These are phyloP conservation scores for Prunella vulgaris DNA, from an alignment of 257 asterid genomes.

Conservation along the genomic window DNA sequence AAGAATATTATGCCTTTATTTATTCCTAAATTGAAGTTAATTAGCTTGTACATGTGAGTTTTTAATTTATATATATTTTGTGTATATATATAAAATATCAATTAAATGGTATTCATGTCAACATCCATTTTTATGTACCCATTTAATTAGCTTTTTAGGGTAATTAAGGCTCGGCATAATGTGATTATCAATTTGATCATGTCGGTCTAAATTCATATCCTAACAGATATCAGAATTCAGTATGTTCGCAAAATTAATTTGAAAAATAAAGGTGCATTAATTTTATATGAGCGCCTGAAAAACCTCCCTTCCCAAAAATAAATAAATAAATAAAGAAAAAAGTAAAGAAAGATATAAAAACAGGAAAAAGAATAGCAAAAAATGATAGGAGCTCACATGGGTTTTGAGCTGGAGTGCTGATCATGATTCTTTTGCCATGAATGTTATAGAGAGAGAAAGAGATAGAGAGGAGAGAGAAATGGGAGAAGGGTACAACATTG, in stretches of 20 bases:
- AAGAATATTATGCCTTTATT: no score
- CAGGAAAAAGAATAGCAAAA: constrained; percentile 33
- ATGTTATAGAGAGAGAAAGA: constrained; percentile 41
- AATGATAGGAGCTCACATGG: constrained; percentile 84
- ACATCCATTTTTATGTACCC: no score
- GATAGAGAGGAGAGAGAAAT: constrained; percentile 13
- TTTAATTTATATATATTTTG: no score
- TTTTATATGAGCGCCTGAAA: background rate
- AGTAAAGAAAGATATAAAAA: constrained; percentile 24
- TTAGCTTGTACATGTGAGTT: no score
- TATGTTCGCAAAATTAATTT: background rate
- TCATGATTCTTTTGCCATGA: constrained; percentile 68
- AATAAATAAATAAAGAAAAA: background rate
- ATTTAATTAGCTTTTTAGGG: no score
- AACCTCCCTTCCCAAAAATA: background rate
- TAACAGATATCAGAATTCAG: background rate
- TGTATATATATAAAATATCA: no score
- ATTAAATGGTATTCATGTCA: no score
- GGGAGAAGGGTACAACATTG: constrained; percentile 33
- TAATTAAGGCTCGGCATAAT: no score
- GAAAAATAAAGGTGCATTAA: background rate
- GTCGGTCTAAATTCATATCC: background rate
- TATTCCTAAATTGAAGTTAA: no score
- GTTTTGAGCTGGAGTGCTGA: constrained; percentile 61
- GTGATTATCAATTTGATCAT: no score